Percentiles rank a stretch among this genome's conserved stretches.
Evolutionary conservation across 345 rosid species (phyloP).

Genomic region (Carallia pectinifolia): DNA sequence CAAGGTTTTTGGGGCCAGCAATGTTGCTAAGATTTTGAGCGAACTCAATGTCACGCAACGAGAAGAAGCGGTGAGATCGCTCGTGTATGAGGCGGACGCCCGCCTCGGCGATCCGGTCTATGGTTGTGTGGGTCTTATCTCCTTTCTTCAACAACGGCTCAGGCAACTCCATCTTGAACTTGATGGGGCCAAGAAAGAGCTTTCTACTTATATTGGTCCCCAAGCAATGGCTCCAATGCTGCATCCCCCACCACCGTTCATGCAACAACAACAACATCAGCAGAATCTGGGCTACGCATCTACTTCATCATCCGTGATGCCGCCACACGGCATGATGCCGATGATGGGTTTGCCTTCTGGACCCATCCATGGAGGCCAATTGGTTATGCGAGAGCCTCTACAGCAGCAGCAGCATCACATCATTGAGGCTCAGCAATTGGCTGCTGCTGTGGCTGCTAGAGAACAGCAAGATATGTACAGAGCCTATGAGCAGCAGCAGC

Average conservation of each 20-base stretch:
- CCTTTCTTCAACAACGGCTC: constrained; percentile 2
- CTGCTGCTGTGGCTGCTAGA: not conserved
- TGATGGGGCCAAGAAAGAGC: not conserved
- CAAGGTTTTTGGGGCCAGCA: constrained; percentile 26
- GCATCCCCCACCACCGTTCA: not conserved
- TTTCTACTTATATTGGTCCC: constrained; percentile 4
- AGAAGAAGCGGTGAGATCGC: constrained; percentile 5
- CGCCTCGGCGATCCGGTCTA: constrained; percentile 4
- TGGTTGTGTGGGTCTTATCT: constrained; percentile 3
- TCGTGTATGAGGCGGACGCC: constrained; percentile 1
- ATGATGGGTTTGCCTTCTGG: constrained; percentile 7
- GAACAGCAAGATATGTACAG: constrained; percentile 5
- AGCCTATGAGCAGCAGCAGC: constrained; percentile 2
- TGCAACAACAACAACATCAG: not conserved
- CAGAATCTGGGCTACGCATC: not conserved
- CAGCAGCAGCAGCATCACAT: constrained; percentile 2
- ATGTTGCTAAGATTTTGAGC: not conserved
- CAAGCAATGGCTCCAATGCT: constrained; percentile 5
- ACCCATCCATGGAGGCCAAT: not conserved
- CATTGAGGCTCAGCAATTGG: constrained; percentile 4
- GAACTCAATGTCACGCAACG: not conserved
- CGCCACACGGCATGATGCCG: constrained; percentile 1
- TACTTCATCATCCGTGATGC: not conserved
- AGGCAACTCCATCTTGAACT: not conserved
- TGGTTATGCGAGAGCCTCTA: constrained; percentile 2